Evolutionary conservation across 1,139 yeast species (phyloP).

Genomic region (Nakaseomyces sp.): DNA sequence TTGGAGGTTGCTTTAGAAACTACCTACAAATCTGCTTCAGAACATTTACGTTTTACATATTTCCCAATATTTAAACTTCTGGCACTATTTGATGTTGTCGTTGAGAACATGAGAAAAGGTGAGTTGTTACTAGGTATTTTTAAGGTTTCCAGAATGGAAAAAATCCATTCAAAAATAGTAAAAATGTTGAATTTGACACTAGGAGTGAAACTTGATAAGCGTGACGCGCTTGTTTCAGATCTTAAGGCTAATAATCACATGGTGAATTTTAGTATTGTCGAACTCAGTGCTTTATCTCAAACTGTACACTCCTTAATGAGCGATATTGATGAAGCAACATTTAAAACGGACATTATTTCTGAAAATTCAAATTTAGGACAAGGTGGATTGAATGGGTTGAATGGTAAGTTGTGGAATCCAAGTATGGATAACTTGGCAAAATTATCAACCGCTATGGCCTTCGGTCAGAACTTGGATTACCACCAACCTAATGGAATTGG

Average conservation of each 20-base stretch:
- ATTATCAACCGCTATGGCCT: slow-evolving; percentile 17
- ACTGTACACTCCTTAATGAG: neutral
- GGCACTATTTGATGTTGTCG: slow-evolving; percentile 26
- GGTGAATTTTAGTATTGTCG: slow-evolving; percentile 3
- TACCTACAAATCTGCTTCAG: slow-evolving; percentile 21
- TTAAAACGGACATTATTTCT: neutral
- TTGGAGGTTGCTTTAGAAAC: slow-evolving; percentile 20
- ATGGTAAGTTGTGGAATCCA: slow-evolving; percentile 3
- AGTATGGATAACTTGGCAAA: slow-evolving; percentile 15
- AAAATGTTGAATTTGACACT: slow-evolving; percentile 18
- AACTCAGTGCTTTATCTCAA: slow-evolving; percentile 9
- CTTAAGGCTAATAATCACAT: slow-evolving; percentile 8
- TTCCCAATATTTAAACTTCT: slow-evolving; percentile 29
- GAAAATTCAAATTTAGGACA: neutral
- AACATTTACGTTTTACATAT: slow-evolving; percentile 25
- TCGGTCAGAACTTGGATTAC: slow-evolving; percentile 14
- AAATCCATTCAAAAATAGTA: slow-evolving; percentile 14
- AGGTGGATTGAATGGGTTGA: neutral
- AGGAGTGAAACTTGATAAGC: slow-evolving; percentile 15
- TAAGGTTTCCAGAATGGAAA: slow-evolving; percentile 13
- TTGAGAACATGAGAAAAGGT: slow-evolving; percentile 21
- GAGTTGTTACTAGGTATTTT: slow-evolving; percentile 22
- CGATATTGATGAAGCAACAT: slow-evolving; percentile 1
- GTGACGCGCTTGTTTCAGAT: slow-evolving; percentile 13
- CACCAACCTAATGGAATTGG: neutral